phyloP scores from a whole-genome alignment of 495 filamentous ascomycete species.

The Penicillium pulvis region DNA sequence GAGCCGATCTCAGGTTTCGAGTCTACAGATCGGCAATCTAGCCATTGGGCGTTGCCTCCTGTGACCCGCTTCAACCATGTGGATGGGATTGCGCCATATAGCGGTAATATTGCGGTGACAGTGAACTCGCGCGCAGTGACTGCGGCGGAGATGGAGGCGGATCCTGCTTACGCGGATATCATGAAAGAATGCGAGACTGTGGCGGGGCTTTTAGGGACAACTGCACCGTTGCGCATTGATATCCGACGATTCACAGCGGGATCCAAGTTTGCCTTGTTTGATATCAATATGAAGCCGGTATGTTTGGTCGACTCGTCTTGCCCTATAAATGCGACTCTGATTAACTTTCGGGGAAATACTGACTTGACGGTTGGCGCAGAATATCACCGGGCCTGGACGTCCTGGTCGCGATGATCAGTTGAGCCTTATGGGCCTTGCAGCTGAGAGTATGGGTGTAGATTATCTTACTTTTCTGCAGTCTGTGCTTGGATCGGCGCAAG shows the following conservation, averaged over 20 bases:
- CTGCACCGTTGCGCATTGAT: conserved; percentile 38
- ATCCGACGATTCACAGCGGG: conserved; percentile 31
- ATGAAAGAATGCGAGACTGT: conserved; percentile 35
- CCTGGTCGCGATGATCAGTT: conserved; percentile 32
- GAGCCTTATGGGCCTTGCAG: conserved; percentile 27
- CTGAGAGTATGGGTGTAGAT: conserved; percentile 24
- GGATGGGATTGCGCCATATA: conserved; percentile 38
- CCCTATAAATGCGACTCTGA: neutral
- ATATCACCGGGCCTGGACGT: conserved; percentile 30
- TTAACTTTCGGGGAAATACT: neutral
- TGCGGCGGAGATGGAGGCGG: conserved; percentile 14
- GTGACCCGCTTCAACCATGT: conserved; percentile 40
- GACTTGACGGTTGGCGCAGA: conserved; percentile 14
- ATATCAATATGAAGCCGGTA: conserved; percentile 46
- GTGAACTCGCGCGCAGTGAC: conserved; percentile 30
- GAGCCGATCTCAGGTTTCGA: conserved; percentile 4
- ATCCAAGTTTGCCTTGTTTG: conserved; percentile 35
- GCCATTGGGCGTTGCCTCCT: conserved; percentile 35
- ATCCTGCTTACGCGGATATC: conserved; percentile 19
- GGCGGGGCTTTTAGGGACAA: conserved; percentile 25
- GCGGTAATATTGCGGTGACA: conserved; percentile 34
- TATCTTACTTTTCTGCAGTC: conserved; percentile 20
- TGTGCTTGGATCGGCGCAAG: conserved; percentile 16
- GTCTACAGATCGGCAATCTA: neutral
- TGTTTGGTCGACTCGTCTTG: conserved; percentile 5